Base-by-base conservation (phyloP, 208 protist genomes). In the Blechomonas ayalai region DNA sequence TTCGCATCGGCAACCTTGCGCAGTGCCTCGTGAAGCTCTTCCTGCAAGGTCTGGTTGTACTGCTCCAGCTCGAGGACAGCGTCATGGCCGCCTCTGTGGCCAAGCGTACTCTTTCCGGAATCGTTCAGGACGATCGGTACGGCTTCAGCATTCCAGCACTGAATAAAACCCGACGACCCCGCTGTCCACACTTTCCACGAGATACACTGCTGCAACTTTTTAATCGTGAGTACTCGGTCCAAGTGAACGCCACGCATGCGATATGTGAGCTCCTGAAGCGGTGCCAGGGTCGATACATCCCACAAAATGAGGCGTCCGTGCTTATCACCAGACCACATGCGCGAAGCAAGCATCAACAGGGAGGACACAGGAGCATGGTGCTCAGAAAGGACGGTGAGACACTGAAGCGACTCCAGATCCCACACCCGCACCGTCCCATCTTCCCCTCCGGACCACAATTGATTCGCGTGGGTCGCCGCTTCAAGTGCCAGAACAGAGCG, bases 101-200 rank as follows among this genome's bases (percentile, higher is more conserved):
- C 29, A 33, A 16, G 4, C 2, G 28, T 20, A 15, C 31, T 8
- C 6, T 4, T 16, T 4, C 1, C 8, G 9, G 16, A 18, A 22
- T 52, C 50, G 24, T 80, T 59, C 29, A 87, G 78, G 26, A 85
- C 35, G 18, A 88, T 68, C 3, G 84, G 74, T 19, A 71, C 50
- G 22, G 80, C 81, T 44, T 92, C 80, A 10, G 74, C 84, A 52
- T 87, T 87, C 77, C 79, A 92, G 70, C 80, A 89, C 58, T 90
- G 80, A 43, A 90, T 56, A 6, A 78, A 43, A 23, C 84, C 84
- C 34, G 51, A 67, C 24, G 74, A 68, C 7, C 65, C 61, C 2
- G 72, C 56, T 9, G 72, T 83, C 78, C 84, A 92, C 20, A 89
- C 69, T 36, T 80, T 78, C 63, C 78, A 90, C n/a, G 64, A 57